Evolutionary conservation across 2,329 filamentous ascomycete genomes (phyloP).

Genomic region (Moelleriella libera): DNA sequence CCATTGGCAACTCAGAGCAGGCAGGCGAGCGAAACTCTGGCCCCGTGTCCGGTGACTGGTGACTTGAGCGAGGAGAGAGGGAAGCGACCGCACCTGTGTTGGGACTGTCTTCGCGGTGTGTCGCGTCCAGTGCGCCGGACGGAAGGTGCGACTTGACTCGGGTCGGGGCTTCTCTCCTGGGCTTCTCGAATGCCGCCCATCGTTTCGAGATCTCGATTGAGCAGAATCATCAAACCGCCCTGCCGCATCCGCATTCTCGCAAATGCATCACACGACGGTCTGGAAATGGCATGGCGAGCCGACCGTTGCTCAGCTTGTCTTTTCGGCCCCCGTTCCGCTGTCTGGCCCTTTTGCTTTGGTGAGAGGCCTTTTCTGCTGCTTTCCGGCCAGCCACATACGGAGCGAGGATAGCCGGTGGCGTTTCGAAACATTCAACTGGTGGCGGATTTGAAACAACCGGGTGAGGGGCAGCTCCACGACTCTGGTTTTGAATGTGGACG

Average conservation of each 20-base stretch:
- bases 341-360: not conserved
- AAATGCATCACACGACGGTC: too few relatives aligned
- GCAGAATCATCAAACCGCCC: not conserved
- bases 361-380: not conserved
- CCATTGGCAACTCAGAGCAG: too few relatives aligned
- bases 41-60: too few relatives aligned
- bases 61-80: too few relatives aligned
- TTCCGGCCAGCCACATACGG: not conserved
- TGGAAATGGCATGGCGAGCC: too few relatives aligned
- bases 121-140: not conserved
- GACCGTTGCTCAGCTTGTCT: too few relatives aligned
- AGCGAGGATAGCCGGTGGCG: not conserved
- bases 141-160: not conserved
- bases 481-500: not conserved
- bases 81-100: too few relatives aligned
- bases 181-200: not conserved
- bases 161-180: not conserved
- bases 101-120: too few relatives aligned
- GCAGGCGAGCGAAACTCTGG: too few relatives aligned
- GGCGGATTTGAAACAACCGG: conserved; percentile 2
- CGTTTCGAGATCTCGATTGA: not conserved
- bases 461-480: not conserved
- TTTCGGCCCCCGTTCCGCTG: not conserved
- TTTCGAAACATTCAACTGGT: conserved; percentile 2
- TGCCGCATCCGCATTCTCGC: too few relatives aligned